Base-by-base conservation (phyloP, 2,329 filamentous ascomycete species). In the Sporothrix protearum region DNA sequence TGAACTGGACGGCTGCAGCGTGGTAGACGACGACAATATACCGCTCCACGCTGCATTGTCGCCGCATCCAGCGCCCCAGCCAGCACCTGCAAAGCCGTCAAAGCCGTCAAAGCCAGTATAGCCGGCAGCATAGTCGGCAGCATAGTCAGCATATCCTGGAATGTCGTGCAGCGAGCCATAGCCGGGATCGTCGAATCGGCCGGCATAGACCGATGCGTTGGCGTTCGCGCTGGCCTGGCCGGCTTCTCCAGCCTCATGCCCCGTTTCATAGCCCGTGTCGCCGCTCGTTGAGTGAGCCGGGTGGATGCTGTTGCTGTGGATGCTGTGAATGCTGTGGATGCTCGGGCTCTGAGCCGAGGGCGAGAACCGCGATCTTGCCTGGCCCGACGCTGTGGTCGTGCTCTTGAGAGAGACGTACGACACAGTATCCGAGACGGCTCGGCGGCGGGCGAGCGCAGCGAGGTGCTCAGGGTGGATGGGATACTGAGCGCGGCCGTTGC, bases 191-290 rank as follows among this genome's bases (percentile, higher is more conserved):
- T 57, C 14, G 22, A 33, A 47, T 7, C 25, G 45, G 28, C 55
- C 16, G 19, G 69, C 45, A 39, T 64, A 64, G 59, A 33, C 42
- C 14, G 42, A 47, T 2, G 16, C 28, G 30, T 22, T 45, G 22
- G 36, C 36, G 2, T 45, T 16, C 1, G 16, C 28, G 30, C 14
- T 45, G 22, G 36, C 36, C 3, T 45, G 33, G 19, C 33, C 25
- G 22, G 36, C 33, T 8, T 39, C 39, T 49, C 53, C 53, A 14
- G 53, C 30, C 45, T 73, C 69, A 28, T 64, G 33, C 36, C 64
- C 71, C 9, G 69, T 73, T 39, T 64, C 71, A 42, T 73, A 73
- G 19, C 69, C 69, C 14, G 71, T 73, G 49, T 71, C 69, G 42
- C 71, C 63, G 53, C 71, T 63, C 39, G 51, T 59, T 33, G 71